Percentiles rank a stretch among this genome's conserved stretches.
phyloP scores from a whole-genome alignment of 2,329 filamentous ascomycete genomes.

The Leptoxyphium fumago region DNA sequence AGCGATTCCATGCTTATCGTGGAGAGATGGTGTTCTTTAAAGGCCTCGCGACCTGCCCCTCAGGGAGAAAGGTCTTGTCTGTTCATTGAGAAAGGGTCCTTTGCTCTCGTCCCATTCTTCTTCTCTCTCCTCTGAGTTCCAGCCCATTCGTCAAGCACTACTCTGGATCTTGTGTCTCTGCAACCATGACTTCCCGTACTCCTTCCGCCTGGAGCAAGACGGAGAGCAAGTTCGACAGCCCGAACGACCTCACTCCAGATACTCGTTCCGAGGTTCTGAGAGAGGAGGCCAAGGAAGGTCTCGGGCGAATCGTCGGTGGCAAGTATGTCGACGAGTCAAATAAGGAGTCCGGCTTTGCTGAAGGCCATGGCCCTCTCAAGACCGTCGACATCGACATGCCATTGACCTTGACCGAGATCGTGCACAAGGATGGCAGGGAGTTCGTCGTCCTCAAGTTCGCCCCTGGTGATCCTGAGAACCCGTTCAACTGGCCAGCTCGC shows the following conservation, averaged over 20 bases:
- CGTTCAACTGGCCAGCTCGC: slow-evolving; percentile 34
- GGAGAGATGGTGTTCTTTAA: background rate
- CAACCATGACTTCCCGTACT: slow-evolving; percentile 5
- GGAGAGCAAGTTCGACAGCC: slow-evolving; percentile 9
- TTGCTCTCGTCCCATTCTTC: too few species aligned
- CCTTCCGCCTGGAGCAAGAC: slow-evolving; percentile 9
- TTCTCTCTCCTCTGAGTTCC: too few species aligned
- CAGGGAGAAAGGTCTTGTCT: too few species aligned
- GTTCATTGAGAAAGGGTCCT: too few species aligned
- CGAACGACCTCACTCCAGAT: slow-evolving; percentile 10
- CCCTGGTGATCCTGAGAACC: slow-evolving; percentile 33
- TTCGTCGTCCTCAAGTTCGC: slow-evolving; percentile 34
- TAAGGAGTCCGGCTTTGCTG: slow-evolving; percentile 17
- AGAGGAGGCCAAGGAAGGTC: slow-evolving; percentile 7
- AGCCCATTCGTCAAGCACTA: too few species aligned
- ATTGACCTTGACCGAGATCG: slow-evolving; percentile 30
- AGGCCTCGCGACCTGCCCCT: too few species aligned
- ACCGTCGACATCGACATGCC: slow-evolving; percentile 36
- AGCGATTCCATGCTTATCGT: background rate
- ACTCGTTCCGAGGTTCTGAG: slow-evolving; percentile 8
- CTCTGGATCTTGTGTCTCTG: background rate
- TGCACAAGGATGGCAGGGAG: slow-evolving; percentile 29
- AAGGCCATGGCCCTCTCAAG: slow-evolving; percentile 23
- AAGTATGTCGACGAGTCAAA: slow-evolving; percentile 21
- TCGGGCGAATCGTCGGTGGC: slow-evolving; percentile 27